Evolutionary conservation across 2,329 filamentous ascomycete species (phyloP).

Genomic region (Colletotrichum tabaci): DNA sequence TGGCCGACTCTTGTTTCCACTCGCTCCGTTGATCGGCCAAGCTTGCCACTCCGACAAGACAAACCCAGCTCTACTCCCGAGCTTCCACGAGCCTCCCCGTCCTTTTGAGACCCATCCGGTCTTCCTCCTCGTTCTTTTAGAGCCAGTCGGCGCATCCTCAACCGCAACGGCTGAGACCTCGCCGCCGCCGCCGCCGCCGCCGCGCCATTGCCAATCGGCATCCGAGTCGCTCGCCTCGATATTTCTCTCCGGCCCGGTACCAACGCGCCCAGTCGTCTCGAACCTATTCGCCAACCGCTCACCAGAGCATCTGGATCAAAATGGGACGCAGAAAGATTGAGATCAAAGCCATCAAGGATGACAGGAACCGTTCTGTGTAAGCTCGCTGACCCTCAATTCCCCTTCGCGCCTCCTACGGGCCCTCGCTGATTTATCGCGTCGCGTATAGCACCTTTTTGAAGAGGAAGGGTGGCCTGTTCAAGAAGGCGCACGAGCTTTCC

Average conservation of each 20-base stretch:
- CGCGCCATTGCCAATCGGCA: conserved; percentile 32
- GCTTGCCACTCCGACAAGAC: conserved; percentile 31
- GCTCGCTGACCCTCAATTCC: conserved; percentile 53
- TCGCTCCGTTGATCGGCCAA: conserved; percentile 32
- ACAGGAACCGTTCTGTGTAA: conserved; percentile 97
- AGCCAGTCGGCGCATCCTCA: conserved; percentile 26
- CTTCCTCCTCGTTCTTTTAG: neutral
- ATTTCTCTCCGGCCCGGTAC: conserved; percentile 12
- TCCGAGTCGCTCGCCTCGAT: conserved; percentile 22
- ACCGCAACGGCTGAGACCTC: conserved; percentile 35
- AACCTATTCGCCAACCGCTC: conserved; percentile 9
- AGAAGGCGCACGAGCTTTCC: conserved; percentile 98
- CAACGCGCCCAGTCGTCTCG: conserved; percentile 9
- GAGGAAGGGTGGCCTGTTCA: conserved; percentile 98
- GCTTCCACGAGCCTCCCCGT: conserved; percentile 33
- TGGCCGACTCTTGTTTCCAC: conserved; percentile 34
- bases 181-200: conserved; percentile 17
- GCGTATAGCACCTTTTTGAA: conserved; percentile 89
- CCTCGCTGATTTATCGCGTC: conserved; percentile 35
- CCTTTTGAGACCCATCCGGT: conserved; percentile 3
- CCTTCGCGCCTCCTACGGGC: neutral
- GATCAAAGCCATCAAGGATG: conserved; percentile 99
- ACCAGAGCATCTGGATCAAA: conserved; percentile 47
- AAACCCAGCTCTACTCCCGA: conserved; percentile 24
- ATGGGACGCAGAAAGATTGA: conserved; percentile 99